Evolutionary conservation across 1,139 yeast genomes (phyloP).

Genomic region (Pichia sp.): DNA sequence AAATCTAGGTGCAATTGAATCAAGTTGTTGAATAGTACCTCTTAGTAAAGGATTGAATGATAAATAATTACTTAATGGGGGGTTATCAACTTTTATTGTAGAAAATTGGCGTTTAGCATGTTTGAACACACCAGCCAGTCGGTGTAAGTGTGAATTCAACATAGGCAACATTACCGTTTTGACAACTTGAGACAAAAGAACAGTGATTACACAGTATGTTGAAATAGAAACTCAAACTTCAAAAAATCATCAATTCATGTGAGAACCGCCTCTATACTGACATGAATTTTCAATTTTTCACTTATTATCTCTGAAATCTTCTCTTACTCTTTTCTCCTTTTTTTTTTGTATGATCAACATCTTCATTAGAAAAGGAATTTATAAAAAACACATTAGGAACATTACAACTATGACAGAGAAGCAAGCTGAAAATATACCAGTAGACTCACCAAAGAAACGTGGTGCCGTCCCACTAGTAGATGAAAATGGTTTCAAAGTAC

Average conservation of each 20-base stretch:
- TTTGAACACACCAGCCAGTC: slow-evolving; percentile 1
- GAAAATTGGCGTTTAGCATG: slow-evolving; percentile 19
- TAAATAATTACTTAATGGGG: slow-evolving; percentile 20
- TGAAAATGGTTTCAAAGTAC: slow-evolving; percentile 43
- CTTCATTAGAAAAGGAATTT: neutral
- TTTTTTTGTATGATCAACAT: neutral
- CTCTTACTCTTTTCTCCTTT: neutral
- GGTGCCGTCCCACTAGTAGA: slow-evolving; percentile 32
- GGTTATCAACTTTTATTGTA: slow-evolving; percentile 24
- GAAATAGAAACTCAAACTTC: neutral
- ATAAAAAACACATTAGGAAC: neutral
- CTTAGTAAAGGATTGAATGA: slow-evolving; percentile 44
- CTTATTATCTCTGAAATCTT: neutral
- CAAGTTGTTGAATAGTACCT: slow-evolving; percentile 50
- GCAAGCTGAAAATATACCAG: neutral
- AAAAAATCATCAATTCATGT: neutral
- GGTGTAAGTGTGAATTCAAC: slow-evolving; percentile 7
- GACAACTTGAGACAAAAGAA: neutral
- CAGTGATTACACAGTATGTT: neutral
- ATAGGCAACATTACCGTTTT: slow-evolving; percentile 3
- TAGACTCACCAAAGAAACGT: slow-evolving; percentile 8
- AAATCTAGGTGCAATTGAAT: slow-evolving; percentile 66
- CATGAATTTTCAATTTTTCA: neutral
- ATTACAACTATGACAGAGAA: neutral
- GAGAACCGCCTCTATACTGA: no score